Evolutionary conservation across 139 green algal genomes (phyloP).

Genomic region (Auxenochlorella pyrenoidosa): DNA sequence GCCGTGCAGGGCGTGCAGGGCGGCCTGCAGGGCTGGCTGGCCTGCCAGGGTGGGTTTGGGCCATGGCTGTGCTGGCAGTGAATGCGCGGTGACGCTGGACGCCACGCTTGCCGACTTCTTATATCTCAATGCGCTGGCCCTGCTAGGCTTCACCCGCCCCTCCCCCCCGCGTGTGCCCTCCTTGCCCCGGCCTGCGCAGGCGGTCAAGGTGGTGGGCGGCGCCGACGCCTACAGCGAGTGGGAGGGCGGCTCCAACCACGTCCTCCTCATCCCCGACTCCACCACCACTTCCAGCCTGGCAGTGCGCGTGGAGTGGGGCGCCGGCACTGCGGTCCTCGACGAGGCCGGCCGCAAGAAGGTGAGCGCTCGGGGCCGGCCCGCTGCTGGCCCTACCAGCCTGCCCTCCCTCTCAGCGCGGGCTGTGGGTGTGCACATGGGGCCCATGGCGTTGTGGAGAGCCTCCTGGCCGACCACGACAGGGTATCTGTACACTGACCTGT

Average conservation of each 20-base stretch:
- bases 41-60: no score
- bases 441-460: no score
- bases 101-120: no score
- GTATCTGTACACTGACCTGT: no score
- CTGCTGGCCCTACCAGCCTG: no score
- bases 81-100: no score
- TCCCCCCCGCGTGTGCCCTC: not conserved
- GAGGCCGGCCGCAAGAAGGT: not conserved
- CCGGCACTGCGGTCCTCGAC: constrained; percentile 8
- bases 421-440: no score
- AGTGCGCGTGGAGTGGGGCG: constrained; percentile 10
- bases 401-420: no score
- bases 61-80: no score
- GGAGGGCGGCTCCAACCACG: constrained; percentile 21
- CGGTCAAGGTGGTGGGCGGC: not conserved
- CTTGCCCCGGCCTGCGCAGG: not conserved
- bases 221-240: not conserved
- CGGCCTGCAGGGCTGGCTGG: not conserved
- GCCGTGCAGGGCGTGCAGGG: not conserved
- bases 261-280: constrained; percentile 13
- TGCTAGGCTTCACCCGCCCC: not conserved
- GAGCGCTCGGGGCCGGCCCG: no score
- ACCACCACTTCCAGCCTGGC: not conserved
- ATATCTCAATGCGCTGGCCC: no score
- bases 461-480: no score